A percentile compares a stretch with the other conserved stretches of the same genome.
Conservation (phyloP, 2,329 filamentous ascomycete genomes). For the Ophiostoma pallidulum region DNA sequence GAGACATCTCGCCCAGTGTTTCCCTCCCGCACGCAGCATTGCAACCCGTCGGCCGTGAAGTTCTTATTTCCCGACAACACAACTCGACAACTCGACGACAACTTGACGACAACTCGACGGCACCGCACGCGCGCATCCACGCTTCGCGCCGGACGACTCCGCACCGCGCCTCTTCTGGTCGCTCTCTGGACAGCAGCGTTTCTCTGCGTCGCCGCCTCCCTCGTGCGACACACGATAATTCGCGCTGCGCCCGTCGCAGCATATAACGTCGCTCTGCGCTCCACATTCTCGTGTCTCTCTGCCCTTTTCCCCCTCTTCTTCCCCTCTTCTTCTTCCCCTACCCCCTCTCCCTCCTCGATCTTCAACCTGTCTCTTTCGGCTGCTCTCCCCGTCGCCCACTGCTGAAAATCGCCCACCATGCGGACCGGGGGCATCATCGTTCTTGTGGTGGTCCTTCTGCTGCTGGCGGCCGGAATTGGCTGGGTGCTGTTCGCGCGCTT, state of each 20-base stretch:
- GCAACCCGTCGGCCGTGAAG: background rate
- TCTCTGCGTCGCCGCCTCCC: background rate
- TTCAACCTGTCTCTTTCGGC: background rate
- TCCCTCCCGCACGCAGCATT: background rate
- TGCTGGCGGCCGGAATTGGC: slow-evolving; percentile 45
- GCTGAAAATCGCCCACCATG: slow-evolving; percentile 31
- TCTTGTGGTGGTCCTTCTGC: slow-evolving; percentile 58
- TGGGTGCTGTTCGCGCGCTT: slow-evolving; percentile 66
- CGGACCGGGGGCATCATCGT: slow-evolving; percentile 58
- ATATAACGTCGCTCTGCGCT: background rate
- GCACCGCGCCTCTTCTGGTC: background rate
- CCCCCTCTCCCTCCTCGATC: background rate
- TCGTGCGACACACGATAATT: slow-evolving; percentile 1
- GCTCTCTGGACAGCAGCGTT: background rate
- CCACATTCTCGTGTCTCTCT: too few species aligned
- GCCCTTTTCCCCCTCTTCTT: background rate
- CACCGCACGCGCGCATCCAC: too few species aligned
- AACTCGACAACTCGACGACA: too few species aligned
- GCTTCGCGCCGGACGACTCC: too few species aligned
- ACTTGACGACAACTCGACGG: too few species aligned
- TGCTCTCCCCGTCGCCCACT: background rate
- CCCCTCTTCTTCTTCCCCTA: background rate
- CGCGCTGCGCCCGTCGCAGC: background rate
- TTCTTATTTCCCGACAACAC: background rate
- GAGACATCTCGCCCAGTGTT: too few species aligned